Evolutionary conservation across 169 alveolate genomes (phyloP), one percentile per base, ranked within the genome.

Genomic region (Haemoproteus tartakovskyi): DNA sequence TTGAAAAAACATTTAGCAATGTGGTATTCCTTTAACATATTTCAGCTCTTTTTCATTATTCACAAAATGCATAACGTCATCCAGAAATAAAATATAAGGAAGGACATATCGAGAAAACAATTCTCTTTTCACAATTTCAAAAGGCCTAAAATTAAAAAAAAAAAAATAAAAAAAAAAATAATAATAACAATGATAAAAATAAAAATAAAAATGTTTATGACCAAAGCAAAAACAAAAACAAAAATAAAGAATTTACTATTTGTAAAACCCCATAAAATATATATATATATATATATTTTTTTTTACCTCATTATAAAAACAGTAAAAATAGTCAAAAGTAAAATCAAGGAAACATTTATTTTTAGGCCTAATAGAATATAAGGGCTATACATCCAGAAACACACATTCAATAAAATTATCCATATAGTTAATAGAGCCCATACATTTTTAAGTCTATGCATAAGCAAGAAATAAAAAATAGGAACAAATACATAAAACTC

Each of bases 11-110:
- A n/a, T n/a, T n/a, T n/a, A n/a, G n/a, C n/a, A n/a, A n/a, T n/a
- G n/a, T n/a, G n/a, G n/a, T n/a, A n/a, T n/a, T n/a, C n/a, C n/a
- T n/a, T n/a, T n/a, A n/a, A n/a, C n/a, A n/a, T 67, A 67, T 40
- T 51, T 67, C 12, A 67, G 82, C 26, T 60, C 43, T 3, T 67
- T 40, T 18, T 67, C 82, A 33, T 46, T 41, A 30, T 5, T 47
- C 37, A 67, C 50, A 24, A 60, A 52, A 26, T 47, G 37, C 8
- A 67, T 24, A 2, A 54, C 43, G 24, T 67, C 82, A 33, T 67
- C 82, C 41, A 67, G 46, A 57, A 67, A 67, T 38, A 67, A 27
- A 45, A 67, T 54, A 47, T 67, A 67, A 5, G 82, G 82, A 22
- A 67, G 33, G 18, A 67, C 82, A 18, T 45, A 67, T 37, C 62